Evolutionary conservation across 140 eudicot genomes (phyloP), one percentile per base, ranked within the genome.

Genomic region (Erigeron philadelphicus): DNA sequence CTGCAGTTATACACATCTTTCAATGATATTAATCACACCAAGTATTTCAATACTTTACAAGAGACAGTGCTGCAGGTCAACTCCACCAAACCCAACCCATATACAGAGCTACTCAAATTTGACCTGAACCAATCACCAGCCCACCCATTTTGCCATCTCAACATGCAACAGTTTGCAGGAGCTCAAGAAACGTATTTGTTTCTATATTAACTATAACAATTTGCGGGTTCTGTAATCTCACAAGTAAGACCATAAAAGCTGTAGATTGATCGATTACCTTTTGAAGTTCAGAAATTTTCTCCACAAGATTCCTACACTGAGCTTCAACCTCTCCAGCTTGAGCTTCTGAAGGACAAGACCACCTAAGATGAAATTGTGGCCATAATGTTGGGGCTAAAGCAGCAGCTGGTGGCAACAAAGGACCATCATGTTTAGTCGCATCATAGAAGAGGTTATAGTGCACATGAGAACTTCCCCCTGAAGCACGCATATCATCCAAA

Each of bases 291-390:
- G 95, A 85, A 75, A 85, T 73, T 42, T 73, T 81, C 59, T 71
- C 81, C 10, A 82, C 74, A 85, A 94, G 78, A 80, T 49, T 79
- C 75, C 96, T 87, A 81, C 87, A 85, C 52, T 83, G 88, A 60
- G 94, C 85, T 82, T 89, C 97, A 73, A 94, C 79, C 80, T 94
- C 97, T 50, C 97, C 99, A 0, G 81, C 86, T 73, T 81, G 95
- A 46, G 95, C 87, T 82, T 87, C 95, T 44, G 85, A 74, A 49
- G 99, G 95, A 66, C 95, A 89, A 64, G 95, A 80, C 97, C 95
- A 94, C 71, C 99, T 83, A 74, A 94, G 95, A 76, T 89, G 99
- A 72, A 93, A 93, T 73, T 93, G 96, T 44, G 99, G 99, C 99
- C 99, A 93, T 41, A 93, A 59, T 3, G 99, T 93, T 42, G 99